A percentile compares a stretch with the other conserved stretches of the same genome.
These are phyloP conservation scores for Camelina laxa DNA, from an alignment of 345 rosid species.

Conservation along the genomic window DNA sequence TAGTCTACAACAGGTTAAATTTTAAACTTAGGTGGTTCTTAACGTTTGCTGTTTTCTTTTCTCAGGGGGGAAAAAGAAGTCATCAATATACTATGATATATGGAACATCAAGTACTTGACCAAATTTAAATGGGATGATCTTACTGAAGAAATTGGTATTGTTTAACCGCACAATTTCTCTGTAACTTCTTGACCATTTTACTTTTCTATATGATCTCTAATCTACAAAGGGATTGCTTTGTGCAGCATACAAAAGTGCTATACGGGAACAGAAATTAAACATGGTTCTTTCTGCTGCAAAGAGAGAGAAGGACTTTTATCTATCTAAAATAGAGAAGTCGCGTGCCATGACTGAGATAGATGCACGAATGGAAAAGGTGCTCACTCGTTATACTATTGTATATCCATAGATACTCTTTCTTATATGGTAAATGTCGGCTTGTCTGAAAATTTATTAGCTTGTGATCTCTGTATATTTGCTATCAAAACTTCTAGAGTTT, in stretches of 20 bases:
- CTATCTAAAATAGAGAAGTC: constrained; percentile 75
- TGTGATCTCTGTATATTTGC: not conserved
- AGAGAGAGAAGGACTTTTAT: constrained; percentile 89
- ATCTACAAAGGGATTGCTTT: constrained; percentile 35
- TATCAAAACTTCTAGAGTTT: not conserved
- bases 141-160: constrained; percentile 85
- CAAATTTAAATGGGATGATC: constrained; percentile 98
- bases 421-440: not conserved
- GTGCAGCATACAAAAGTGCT: constrained; percentile 83
- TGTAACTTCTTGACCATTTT: not conserved
- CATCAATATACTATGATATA: constrained; percentile 72
- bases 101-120: constrained; percentile 97
- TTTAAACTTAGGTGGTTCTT: not conserved
- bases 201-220: constrained; percentile 13
- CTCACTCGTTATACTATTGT: constrained; percentile 7
- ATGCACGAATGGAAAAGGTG: constrained; percentile 87
- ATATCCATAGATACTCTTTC: not conserved
- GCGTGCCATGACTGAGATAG: constrained; percentile 67
- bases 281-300: constrained; percentile 88
- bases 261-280: constrained; percentile 78
- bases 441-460: not conserved
- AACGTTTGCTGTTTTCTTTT: constrained; percentile 18
- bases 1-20: not conserved
- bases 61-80: constrained; percentile 89
- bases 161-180: constrained; percentile 20